A percentile compares a stretch with the other conserved stretches of the same genome.
phyloP scores from a whole-genome alignment of 2,329 filamentous ascomycete species.

The Colletotrichum horii region DNA sequence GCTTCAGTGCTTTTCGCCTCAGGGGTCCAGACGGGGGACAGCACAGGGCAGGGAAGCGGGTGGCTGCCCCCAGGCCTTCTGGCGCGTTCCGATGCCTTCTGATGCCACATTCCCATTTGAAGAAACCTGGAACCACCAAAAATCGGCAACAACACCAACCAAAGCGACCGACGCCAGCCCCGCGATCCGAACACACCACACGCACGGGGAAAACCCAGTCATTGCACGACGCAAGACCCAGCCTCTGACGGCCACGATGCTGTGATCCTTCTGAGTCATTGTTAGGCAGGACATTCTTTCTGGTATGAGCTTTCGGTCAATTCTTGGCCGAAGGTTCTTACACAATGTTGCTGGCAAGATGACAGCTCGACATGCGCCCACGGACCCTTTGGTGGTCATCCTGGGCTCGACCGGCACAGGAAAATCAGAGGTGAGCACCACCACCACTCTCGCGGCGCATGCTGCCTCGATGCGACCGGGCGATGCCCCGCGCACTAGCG shows the following conservation, averaged over 20 bases:
- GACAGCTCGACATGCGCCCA: slow-evolving; percentile 35
- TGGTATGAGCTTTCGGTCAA: slow-evolving; percentile 17
- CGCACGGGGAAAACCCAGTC: not conserved
- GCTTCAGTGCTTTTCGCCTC: not conserved
- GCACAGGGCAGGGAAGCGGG: not conserved
- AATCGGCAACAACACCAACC: not conserved
- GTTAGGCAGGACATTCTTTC: not conserved
- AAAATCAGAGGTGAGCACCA: slow-evolving; percentile 79
- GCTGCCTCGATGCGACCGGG: not conserved
- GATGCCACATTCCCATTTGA: slow-evolving; percentile 10
- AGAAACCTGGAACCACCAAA: not conserved
- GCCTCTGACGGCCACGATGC: not conserved
- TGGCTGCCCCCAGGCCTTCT: slow-evolving; percentile 13
- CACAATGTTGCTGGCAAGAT: slow-evolving; percentile 30
- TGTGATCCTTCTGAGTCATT: not conserved
- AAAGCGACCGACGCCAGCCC: not conserved
- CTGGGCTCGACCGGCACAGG: slow-evolving; percentile 92
- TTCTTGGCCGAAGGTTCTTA: slow-evolving; percentile 7
- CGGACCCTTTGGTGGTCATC: slow-evolving; percentile 75
- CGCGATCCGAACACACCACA: not conserved
- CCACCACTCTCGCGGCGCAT: not conserved
- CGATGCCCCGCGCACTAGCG: not conserved
- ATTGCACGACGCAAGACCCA: not conserved
- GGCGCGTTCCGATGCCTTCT: slow-evolving; percentile 16
- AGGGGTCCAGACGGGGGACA: slow-evolving; percentile 2